Conservation (phyloP, 1,284 basidiomycete genomes). For the Apiotrichum gamsii region DNA sequence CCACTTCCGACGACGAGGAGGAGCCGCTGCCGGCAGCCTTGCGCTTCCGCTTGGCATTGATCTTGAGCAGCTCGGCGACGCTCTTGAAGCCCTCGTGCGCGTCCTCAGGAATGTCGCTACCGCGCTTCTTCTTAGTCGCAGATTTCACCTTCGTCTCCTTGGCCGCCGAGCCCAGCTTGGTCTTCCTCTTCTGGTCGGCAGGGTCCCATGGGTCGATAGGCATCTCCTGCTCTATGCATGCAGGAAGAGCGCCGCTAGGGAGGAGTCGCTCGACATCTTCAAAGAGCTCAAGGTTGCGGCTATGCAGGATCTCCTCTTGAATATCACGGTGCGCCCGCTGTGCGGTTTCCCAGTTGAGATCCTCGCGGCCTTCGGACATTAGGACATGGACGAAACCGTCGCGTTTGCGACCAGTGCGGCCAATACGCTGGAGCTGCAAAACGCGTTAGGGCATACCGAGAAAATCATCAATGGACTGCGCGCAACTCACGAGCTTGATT, state of each 20-base stretch:
- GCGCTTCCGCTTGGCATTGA: conserved; percentile 18
- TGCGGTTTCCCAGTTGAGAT: conserved; percentile 84
- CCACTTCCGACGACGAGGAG: neutral
- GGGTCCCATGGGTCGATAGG: conserved; percentile 45
- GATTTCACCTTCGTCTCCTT: conserved; percentile 17
- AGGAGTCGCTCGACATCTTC: conserved; percentile 82
- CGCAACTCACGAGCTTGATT: conserved; percentile 77
- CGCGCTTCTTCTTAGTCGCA: conserved; percentile 23
- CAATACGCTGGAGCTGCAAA: conserved; percentile 88
- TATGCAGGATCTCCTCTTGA: conserved; percentile 79
- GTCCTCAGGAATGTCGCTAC: conserved; percentile 40
- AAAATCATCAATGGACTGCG: too few species aligned
- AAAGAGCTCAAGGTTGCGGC: conserved; percentile 83
- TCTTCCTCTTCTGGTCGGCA: conserved; percentile 28
- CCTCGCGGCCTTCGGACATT: conserved; percentile 86
- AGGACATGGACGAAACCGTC: conserved; percentile 86
- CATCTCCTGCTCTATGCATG: conserved; percentile 73
- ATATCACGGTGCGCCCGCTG: conserved; percentile 82
- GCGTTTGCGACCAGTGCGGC: conserved; percentile 89
- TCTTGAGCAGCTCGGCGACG: conserved; percentile 37
- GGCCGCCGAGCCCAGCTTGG: conserved; percentile 16
- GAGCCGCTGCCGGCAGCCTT: conserved; percentile 7
- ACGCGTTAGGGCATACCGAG: neutral
- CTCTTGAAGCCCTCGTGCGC: conserved; percentile 41
- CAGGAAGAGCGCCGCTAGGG: conserved; percentile 68